phyloP scores from a whole-genome alignment of 2,329 filamentous ascomycete genomes.

The Chaetomiaceae sp. region DNA sequence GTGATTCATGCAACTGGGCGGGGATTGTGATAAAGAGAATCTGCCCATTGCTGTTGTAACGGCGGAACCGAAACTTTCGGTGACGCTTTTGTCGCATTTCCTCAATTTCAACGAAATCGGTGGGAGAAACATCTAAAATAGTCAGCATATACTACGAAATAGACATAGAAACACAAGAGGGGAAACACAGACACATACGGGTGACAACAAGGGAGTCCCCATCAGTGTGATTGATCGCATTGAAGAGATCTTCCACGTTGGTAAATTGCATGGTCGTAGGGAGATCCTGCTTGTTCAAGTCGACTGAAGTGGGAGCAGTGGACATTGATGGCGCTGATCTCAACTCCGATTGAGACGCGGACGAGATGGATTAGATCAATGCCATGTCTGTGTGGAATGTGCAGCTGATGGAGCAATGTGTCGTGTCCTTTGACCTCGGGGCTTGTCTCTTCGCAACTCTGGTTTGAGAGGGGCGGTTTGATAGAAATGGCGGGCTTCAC shows the following conservation, averaged over 20 bases:
- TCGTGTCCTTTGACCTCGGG: too few species aligned
- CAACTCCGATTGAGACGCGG: too few species aligned
- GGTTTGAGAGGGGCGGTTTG: too few species aligned
- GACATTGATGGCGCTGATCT: too few species aligned
- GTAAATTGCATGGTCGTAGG: conserved; percentile 2
- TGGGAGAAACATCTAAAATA: conserved; percentile 15
- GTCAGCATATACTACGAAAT: neutral
- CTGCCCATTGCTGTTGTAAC: conserved; percentile 3
- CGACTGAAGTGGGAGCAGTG: too few species aligned
- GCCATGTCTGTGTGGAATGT: too few species aligned
- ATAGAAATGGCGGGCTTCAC: too few species aligned
- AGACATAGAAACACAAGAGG: neutral
- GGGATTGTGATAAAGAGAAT: conserved; percentile 13
- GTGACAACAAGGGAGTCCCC: conserved; percentile 5
- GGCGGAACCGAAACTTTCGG: conserved; percentile 14
- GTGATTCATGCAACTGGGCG: neutral
- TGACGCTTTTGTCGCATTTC: conserved; percentile 6
- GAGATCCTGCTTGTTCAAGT: too few species aligned
- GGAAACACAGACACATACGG: conserved; percentile 10
- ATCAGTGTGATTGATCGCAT: neutral
- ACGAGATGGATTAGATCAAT: too few species aligned
- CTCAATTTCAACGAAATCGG: conserved; percentile 8
- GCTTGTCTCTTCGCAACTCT: too few species aligned
- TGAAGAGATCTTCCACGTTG: neutral
- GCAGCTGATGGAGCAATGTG: too few species aligned